phyloP scores from a whole-genome alignment of 805 yeast genomes.

The Priceomyces melissophilus region DNA sequence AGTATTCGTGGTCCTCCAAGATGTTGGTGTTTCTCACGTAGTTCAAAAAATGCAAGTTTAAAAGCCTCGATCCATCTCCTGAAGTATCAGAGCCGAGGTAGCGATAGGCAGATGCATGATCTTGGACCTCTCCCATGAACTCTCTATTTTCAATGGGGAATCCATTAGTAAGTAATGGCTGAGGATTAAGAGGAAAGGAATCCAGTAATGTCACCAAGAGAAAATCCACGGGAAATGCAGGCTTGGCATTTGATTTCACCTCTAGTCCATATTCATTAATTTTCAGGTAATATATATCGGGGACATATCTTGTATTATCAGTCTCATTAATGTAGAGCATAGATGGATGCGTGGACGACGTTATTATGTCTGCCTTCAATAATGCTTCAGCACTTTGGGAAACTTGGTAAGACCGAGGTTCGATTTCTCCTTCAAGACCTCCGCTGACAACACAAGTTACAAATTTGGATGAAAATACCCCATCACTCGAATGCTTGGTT shows the following conservation, averaged over 20 bases:
- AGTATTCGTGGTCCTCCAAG: slow-evolving; percentile 53
- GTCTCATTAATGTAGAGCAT: slow-evolving; percentile 77
- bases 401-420: slow-evolving; percentile 86
- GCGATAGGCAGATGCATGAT: slow-evolving; percentile 49
- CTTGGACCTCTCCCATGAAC: slow-evolving; percentile 71
- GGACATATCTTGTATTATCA: slow-evolving; percentile 77
- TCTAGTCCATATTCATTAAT: slow-evolving; percentile 84
- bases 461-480: slow-evolving; percentile 79
- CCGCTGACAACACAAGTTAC: slow-evolving; percentile 94
- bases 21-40: slow-evolving; percentile 58
- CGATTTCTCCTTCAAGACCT: slow-evolving; percentile 84
- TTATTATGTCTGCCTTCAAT: slow-evolving; percentile 78
- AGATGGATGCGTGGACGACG: slow-evolving; percentile 88
- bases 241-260: slow-evolving; percentile 85
- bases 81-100: slow-evolving; percentile 40
- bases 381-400: slow-evolving; percentile 84
- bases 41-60: slow-evolving; percentile 76
- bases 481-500: slow-evolving; percentile 60
- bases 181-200: slow-evolving; percentile 75
- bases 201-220: slow-evolving; percentile 83
- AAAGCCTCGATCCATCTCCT: slow-evolving; percentile 31
- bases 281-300: slow-evolving; percentile 84
- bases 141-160: slow-evolving; percentile 83
- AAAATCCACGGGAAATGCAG: slow-evolving; percentile 91
- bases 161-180: slow-evolving; percentile 46